Percentiles rank a stretch among this genome's conserved stretches.
Conservation (phyloP, 208 protist genomes). For the Trypanosoma platydactyli region DNA sequence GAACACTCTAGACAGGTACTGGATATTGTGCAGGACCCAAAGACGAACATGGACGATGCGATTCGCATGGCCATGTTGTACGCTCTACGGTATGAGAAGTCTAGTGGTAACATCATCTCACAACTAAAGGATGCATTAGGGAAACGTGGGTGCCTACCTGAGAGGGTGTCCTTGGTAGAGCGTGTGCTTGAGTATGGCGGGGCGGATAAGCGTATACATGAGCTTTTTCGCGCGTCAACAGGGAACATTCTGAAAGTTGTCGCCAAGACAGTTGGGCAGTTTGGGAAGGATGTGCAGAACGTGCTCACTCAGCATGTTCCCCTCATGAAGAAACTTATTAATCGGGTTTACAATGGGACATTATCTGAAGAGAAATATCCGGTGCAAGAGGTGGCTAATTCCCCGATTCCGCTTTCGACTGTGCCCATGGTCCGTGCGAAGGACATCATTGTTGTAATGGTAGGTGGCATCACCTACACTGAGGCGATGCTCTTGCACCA, state of each 20-base stretch:
- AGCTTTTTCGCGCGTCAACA: constrained; percentile 71
- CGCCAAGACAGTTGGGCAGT: constrained; percentile 74
- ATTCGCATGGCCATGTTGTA: constrained; percentile 82
- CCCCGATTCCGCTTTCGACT: constrained; percentile 51
- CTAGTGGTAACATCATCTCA: constrained; percentile 57
- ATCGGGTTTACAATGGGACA: constrained; percentile 81
- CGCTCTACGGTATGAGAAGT: constrained; percentile 76
- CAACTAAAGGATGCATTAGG: constrained; percentile 66
- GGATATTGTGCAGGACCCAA: constrained; percentile 80
- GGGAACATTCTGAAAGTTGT: constrained; percentile 78
- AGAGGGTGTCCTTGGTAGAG: constrained; percentile 74
- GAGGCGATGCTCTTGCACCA: constrained; percentile 76
- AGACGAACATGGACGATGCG: constrained; percentile 82
- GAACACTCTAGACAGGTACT: constrained; percentile 79
- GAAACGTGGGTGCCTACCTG: constrained; percentile 54
- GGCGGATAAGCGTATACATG: constrained; percentile 62
- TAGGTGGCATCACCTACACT: constrained; percentile 81
- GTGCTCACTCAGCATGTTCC: constrained; percentile 97
- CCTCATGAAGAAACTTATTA: constrained; percentile 87
- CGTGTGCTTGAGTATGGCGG: constrained; percentile 67
- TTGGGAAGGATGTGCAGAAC: constrained; percentile 93
- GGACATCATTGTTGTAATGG: constrained; percentile 83
- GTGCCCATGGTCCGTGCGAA: constrained; percentile 62
- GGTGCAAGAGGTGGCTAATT: constrained; percentile 55
- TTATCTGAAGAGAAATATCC: constrained; percentile 72